Percentiles rank a stretch among this genome's conserved stretches.
These are phyloP conservation scores for Wickerhamomyces pijperi DNA, from an alignment of 805 yeast species.

Conservation along the genomic window DNA sequence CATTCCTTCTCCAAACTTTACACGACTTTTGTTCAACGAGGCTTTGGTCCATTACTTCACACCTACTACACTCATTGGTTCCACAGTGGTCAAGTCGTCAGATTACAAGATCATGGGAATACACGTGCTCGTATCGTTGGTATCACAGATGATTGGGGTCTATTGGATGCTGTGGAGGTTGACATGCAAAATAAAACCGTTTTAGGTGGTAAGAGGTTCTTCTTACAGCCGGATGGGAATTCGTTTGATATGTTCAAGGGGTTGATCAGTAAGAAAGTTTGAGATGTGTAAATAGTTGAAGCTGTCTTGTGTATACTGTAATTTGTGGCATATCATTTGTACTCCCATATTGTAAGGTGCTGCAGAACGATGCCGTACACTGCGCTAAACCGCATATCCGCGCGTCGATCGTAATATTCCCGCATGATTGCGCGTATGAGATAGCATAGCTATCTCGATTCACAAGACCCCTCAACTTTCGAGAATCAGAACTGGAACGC, in stretches of 20 bases:
- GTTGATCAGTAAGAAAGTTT: constrained; percentile 51
- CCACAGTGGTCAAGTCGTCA: constrained; percentile 66
- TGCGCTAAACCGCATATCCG: no score
- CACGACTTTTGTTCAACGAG: constrained; percentile 44
- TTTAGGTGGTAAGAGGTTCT: constrained; percentile 44
- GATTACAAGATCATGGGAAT: constrained; percentile 42
- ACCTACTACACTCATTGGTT: constrained; percentile 81
- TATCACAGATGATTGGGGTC: constrained; percentile 76
- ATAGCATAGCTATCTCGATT: no score
- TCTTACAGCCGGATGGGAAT: constrained; percentile 94
- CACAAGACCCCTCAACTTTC: no score
- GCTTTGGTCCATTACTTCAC: constrained; percentile 55
- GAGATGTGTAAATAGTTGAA: no score
- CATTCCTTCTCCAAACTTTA: constrained; percentile 54
- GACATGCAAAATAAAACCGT: constrained; percentile 24
- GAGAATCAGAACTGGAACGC: no score
- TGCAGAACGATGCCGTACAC: no score
- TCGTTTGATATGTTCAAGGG: constrained; percentile 94
- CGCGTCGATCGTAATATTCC: no score
- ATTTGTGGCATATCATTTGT: no score
- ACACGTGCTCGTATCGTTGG: constrained; percentile 62
- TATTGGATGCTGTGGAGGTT: constrained; percentile 65
- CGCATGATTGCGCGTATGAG: no score
- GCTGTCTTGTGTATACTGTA: no score
- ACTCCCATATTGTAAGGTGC: no score